Percentiles rank a stretch among this genome's conserved stretches.
Evolutionary conservation across 202 grass and related monocot species (phyloP).

Genomic region (Sporobolus alterniflorus): DNA sequence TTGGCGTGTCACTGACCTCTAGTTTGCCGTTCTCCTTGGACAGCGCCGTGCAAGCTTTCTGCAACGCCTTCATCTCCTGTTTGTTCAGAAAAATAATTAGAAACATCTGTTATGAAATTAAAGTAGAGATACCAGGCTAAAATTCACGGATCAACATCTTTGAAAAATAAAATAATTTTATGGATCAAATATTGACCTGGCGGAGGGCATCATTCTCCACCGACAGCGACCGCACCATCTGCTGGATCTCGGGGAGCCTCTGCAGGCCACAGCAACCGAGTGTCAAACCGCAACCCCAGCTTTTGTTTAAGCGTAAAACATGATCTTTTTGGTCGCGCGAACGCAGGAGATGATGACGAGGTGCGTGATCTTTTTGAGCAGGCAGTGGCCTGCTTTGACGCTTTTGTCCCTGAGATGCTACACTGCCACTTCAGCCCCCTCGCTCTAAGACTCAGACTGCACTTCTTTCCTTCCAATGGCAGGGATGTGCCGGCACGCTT

Average conservation of each 20-base stretch:
- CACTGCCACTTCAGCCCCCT: not conserved
- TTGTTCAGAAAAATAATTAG: not conserved
- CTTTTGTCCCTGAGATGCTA: constrained; percentile 33
- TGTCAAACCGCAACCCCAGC: not conserved
- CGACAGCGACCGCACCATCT: constrained; percentile 53
- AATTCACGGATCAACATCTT: not conserved
- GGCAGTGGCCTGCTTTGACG: not conserved
- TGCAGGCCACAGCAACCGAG: not conserved
- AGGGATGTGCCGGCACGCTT: constrained; percentile 23
- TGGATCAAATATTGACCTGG: constrained; percentile 22
- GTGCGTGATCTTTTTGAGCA: constrained; percentile 33
- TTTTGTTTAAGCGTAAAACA: constrained; percentile 14
- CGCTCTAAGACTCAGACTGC: not conserved
- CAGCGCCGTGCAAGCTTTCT: constrained; percentile 47
- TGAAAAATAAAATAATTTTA: not conserved
- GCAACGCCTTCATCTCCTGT: constrained; percentile 49
- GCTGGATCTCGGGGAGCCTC: constrained; percentile 64
- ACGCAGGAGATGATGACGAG: constrained; percentile 37
- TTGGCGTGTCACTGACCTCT: constrained; percentile 45
- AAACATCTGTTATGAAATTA: not conserved
- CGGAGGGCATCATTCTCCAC: constrained; percentile 59
- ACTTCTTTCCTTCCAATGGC: not conserved
- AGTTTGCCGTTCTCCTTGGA: constrained; percentile 53
- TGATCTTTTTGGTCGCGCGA: constrained; percentile 19
- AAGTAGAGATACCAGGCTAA: no score